Conservation (phyloP, 2,329 filamentous ascomycete species). For the Gnomoniopsis smithogilvyi region DNA sequence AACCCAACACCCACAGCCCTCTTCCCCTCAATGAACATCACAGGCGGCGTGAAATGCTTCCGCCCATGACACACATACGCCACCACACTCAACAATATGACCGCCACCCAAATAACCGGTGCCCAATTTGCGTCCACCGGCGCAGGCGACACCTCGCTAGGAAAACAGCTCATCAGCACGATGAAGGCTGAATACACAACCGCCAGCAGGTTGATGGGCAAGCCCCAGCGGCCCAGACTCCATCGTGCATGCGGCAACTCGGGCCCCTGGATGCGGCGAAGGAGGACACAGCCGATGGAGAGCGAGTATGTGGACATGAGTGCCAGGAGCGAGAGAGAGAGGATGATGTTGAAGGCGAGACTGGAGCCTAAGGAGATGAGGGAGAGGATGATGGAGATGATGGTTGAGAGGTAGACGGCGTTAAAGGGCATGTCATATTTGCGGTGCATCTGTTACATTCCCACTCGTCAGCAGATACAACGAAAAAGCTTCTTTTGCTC, state of each 20-base stretch:
- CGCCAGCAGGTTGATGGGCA: slow-evolving; percentile 33
- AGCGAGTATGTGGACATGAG: slow-evolving; percentile 32
- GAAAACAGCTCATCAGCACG: slow-evolving; percentile 18
- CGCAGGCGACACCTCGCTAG: background rate
- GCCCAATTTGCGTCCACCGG: slow-evolving; percentile 14
- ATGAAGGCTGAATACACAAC: slow-evolving; percentile 22
- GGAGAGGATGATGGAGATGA: slow-evolving; percentile 27
- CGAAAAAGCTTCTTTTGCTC: too few relatives aligned
- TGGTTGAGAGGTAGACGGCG: slow-evolving; percentile 27
- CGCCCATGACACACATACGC: slow-evolving; percentile 12
- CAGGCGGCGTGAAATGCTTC: slow-evolving; percentile 10
- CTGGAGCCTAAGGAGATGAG: slow-evolving; percentile 32
- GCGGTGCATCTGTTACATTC: slow-evolving; percentile 7
- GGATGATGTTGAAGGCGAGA: slow-evolving; percentile 31
- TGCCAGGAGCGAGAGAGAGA: slow-evolving; percentile 29
- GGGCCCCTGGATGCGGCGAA: slow-evolving; percentile 30
- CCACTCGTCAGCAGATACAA: background rate
- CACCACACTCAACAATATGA: slow-evolving; percentile 11
- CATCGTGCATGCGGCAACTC: slow-evolving; percentile 32
- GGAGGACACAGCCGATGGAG: slow-evolving; percentile 30
- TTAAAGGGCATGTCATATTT: slow-evolving; percentile 29
- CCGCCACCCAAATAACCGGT: slow-evolving; percentile 11
- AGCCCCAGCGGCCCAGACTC: slow-evolving; percentile 34
- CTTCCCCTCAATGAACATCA: slow-evolving; percentile 12
- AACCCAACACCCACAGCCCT: background rate